These are phyloP conservation scores for Stephania yunnanensis DNA, from an alignment of 164 flowering plant genomes.

Conservation along the genomic window DNA sequence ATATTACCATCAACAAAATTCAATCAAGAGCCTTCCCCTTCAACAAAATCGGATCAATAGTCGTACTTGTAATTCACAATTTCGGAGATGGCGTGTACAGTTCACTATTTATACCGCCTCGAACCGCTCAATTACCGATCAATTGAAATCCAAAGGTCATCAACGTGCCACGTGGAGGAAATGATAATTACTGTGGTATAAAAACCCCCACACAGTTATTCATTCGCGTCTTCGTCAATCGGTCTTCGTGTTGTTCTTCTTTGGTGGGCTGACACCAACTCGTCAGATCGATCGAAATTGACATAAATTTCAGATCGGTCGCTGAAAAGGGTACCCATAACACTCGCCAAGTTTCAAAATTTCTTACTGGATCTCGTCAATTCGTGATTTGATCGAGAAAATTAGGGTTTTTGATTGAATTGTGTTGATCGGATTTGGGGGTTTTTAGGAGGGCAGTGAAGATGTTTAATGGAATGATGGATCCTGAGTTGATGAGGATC, in stretches of 20 bases:
- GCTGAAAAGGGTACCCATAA: background rate
- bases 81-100: no score
- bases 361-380: background rate
- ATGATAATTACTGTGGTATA: background rate
- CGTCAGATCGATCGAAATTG: background rate
- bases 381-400: background rate
- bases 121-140: no score
- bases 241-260: background rate
- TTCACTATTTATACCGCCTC: no score
- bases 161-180: background rate
- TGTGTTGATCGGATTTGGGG: background rate
- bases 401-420: background rate
- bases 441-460: background rate
- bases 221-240: background rate
- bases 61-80: no score
- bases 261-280: slow-evolving; percentile 3
- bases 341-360: background rate
- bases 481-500: slow-evolving; percentile 79
- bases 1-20: no score
- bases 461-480: slow-evolving; percentile 76
- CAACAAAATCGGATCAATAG: no score
- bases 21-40: no score
- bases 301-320: background rate
- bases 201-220: background rate
- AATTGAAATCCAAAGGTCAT: no score